Evolutionary conservation across 2,329 filamentous ascomycete genomes (phyloP).

Genomic region (Talaromyces sp.): DNA sequence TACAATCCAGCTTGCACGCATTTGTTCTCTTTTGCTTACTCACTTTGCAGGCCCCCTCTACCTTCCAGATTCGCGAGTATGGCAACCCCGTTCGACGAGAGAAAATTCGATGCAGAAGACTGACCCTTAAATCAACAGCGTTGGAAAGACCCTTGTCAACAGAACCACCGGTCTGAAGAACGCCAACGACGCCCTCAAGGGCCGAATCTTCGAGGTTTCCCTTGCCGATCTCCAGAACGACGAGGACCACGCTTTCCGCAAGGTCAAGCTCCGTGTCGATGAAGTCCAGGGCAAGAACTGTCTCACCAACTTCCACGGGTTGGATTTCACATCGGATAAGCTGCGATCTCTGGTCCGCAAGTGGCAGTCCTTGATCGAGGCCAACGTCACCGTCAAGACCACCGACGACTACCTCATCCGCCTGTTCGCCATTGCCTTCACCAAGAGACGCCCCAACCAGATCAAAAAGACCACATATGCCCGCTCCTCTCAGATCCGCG

Average conservation of each 20-base stretch:
- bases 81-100: slow-evolving; percentile 27
- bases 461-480: slow-evolving; percentile 99
- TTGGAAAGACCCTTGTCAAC: slow-evolving; percentile 99
- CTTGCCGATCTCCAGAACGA: slow-evolving; percentile 99
- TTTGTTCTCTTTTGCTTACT: slow-evolving; percentile 14
- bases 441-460: slow-evolving; percentile 98
- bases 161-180: slow-evolving; percentile 99
- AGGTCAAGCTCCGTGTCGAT: slow-evolving; percentile 97
- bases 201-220: slow-evolving; percentile 97
- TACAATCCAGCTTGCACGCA: background rate
- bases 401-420: slow-evolving; percentile 99
- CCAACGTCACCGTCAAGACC: slow-evolving; percentile 99
- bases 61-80: slow-evolving; percentile 96
- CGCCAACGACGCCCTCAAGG: slow-evolving; percentile 98
- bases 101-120: slow-evolving; percentile 13
- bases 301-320: slow-evolving; percentile 99
- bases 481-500: slow-evolving; percentile 90
- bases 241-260: slow-evolving; percentile 99
- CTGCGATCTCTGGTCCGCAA: slow-evolving; percentile 98
- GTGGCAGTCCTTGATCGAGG: slow-evolving; percentile 99
- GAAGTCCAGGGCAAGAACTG: slow-evolving; percentile 99
- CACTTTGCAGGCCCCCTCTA: slow-evolving; percentile 69
- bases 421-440: slow-evolving; percentile 98
- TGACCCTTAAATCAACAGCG: slow-evolving; percentile 52
- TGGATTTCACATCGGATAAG: slow-evolving; percentile 99